These are phyloP conservation scores for Trypanosoma congolense DNA, from an alignment of 208 protist species.

Conservation along the genomic window DNA sequence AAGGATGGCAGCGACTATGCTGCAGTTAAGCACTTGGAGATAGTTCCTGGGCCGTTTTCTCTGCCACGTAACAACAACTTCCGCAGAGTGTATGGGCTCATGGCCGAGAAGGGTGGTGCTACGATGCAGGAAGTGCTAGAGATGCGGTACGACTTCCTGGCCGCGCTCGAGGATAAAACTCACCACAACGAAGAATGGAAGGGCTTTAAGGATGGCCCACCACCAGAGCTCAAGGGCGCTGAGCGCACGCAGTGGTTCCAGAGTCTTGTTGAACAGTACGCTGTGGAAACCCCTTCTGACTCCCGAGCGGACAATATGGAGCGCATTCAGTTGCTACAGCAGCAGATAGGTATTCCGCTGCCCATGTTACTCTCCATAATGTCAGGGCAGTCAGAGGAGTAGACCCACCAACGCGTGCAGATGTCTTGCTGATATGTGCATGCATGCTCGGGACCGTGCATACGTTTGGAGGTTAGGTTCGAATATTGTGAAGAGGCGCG, in stretches of 20 bases:
- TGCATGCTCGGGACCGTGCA: background rate
- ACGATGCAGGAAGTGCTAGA: slow-evolving; percentile 74
- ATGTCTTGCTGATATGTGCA: background rate
- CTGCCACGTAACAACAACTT: slow-evolving; percentile 66
- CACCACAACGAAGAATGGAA: slow-evolving; percentile 52
- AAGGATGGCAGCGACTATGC: slow-evolving; percentile 71
- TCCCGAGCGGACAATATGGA: slow-evolving; percentile 62
- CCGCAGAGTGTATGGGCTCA: slow-evolving; percentile 80
- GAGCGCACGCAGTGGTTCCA: slow-evolving; percentile 72
- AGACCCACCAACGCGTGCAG: background rate
- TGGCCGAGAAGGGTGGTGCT: slow-evolving; percentile 65
- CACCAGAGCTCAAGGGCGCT: slow-evolving; percentile 32
- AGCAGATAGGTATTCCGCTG: slow-evolving; percentile 82
- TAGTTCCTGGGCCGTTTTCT: slow-evolving; percentile 80
- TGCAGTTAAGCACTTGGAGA: slow-evolving; percentile 47
- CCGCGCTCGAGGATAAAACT: slow-evolving; percentile 29
- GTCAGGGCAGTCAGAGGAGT: slow-evolving; percentile 42
- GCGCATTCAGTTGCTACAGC: slow-evolving; percentile 75
- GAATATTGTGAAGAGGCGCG: too few relatives aligned
- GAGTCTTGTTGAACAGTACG: slow-evolving; percentile 45
- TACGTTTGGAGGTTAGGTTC: too few relatives aligned
- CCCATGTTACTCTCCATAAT: slow-evolving; percentile 76
- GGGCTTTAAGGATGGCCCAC: slow-evolving; percentile 49
- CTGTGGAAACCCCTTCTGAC: slow-evolving; percentile 23
- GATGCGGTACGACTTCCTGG: slow-evolving; percentile 72